phyloP scores from a whole-genome alignment of 2,329 filamentous ascomycete species.

The Allantophomopsis cytisporea region DNA sequence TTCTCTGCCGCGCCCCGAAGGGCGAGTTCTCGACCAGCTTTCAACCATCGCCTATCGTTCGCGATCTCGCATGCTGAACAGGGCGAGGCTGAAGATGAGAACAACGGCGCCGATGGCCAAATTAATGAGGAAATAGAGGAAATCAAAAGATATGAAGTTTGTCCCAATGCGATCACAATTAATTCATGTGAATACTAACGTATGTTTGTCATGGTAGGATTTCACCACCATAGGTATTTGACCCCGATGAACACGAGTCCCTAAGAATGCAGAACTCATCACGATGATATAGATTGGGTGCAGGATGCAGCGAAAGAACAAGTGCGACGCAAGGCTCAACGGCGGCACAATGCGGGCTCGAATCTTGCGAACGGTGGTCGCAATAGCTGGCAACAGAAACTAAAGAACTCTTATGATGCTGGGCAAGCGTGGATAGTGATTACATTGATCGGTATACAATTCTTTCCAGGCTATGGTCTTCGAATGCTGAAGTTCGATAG shows the following conservation, averaged over 20 bases:
- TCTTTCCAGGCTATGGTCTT: neutral
- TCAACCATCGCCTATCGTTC: conserved; percentile 42
- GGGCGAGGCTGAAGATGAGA: conserved; percentile 37
- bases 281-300: conserved; percentile 64
- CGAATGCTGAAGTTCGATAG: conserved; percentile 14
- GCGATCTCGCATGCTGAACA: conserved; percentile 52
- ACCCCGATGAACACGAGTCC: too few species aligned
- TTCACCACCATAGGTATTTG: conserved; percentile 77
- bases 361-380: conserved; percentile 55
- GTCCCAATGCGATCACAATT: conserved; percentile 4
- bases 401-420: conserved; percentile 84
- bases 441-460: conserved; percentile 57
- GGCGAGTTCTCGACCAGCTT: conserved; percentile 11
- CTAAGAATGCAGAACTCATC: too few species aligned
- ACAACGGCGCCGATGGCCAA: conserved; percentile 45
- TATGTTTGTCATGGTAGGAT: conserved; percentile 35
- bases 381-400: conserved; percentile 63
- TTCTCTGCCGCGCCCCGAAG: conserved; percentile 12
- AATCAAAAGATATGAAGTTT: conserved; percentile 89
- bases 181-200: neutral
- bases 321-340: conserved; percentile 61
- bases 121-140: conserved; percentile 93
- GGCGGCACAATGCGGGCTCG: conserved; percentile 58
- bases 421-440: conserved; percentile 98
- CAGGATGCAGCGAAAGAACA: conserved; percentile 92